Evolutionary conservation across 305 asterid genomes (phyloP), one percentile per base, ranked within the genome.

Genomic region (Nicotiana rustica): DNA sequence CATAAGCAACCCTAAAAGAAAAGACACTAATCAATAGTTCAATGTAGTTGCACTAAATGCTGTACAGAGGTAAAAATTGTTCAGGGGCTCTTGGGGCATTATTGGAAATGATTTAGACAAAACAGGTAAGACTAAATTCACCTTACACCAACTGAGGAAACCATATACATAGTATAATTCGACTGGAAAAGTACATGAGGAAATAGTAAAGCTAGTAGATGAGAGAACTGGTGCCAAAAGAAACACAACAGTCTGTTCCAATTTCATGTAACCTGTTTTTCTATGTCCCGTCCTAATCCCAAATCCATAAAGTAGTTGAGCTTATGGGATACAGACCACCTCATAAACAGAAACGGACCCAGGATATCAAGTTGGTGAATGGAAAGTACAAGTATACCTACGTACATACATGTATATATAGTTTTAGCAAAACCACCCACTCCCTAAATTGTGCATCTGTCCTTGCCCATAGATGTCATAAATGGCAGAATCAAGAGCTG

Each of bases 11-110:
- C 29, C 9, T 73, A 21, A 5, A 25, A 73, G 35, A 35, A 25
- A 61, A 25, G 25, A 21, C 41, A 73, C 2, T 21, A 73, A 21
- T 21, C 62, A 73, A 73, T 21, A 73, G 79, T 18, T 71, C 60
- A 21, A 25, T 44, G 14, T 52, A 52, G 59, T 52, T 12, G 17
- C 4, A 52, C 59, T 52, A 13, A 52, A 52, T 52, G 59, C 17
- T 52, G 14, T 13, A 52, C 59, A 52, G 14, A 52, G 59, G 59
- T 52, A 52, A 52, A 52, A 52, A 41, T 41, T 52, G 59, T 52
- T 52, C 59, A 49, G 57, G 56, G 6, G 17, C 4, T 52, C 59
- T 52, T 52, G 49, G 57, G 59, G 5, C 17, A 12, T 52, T 12
- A 52, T 13, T 52, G 59, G n/a, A 13, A 10, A 52, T 10, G 17